phyloP scores from a whole-genome alignment of 1,139 yeast genomes.

The Candida smagusa region DNA sequence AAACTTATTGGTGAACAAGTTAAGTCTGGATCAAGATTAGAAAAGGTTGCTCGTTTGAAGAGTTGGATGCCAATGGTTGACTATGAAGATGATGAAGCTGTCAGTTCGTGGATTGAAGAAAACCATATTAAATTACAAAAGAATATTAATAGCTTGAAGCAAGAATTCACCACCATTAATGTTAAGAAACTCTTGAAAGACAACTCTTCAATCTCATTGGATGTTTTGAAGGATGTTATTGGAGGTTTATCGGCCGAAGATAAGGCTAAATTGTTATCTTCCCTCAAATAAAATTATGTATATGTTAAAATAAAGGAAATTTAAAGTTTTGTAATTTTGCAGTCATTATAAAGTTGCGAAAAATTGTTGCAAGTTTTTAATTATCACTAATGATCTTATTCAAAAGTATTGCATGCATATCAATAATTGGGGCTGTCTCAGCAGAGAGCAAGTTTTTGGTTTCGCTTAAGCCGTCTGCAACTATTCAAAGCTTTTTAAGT shows the following conservation, averaged over 20 bases:
- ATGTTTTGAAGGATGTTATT: conserved; percentile 61
- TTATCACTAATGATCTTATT: not conserved
- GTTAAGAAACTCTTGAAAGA: conserved; percentile 58
- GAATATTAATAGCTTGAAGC: conserved; percentile 61
- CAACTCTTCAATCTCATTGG: conserved; percentile 52
- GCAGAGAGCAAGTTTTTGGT: conserved; percentile 10
- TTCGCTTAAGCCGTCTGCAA: conserved; percentile 11
- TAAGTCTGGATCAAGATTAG: conserved; percentile 64
- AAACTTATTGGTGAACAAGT: conserved; percentile 68
- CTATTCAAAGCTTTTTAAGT: conserved; percentile 38
- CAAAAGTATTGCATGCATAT: not conserved
- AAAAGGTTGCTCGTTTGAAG: conserved; percentile 80
- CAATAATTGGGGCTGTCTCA: not conserved
- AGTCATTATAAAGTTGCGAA: not conserved
- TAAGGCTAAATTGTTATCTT: conserved; percentile 47
- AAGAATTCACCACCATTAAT: conserved; percentile 60
- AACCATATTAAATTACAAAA: conserved; percentile 64
- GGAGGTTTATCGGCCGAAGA: conserved; percentile 59
- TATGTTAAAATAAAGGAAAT: conserved; percentile 2
- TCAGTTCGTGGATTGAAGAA: conserved; percentile 83
- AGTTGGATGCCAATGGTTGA: conserved; percentile 83
- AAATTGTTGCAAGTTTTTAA: not conserved
- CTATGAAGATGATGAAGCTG: conserved; percentile 70
- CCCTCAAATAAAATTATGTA: conserved; percentile 17
- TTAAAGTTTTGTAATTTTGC: conserved; percentile 1